Conservation (phyloP, 2,329 filamentous ascomycete genomes). For the Xylariaceae sp. region DNA sequence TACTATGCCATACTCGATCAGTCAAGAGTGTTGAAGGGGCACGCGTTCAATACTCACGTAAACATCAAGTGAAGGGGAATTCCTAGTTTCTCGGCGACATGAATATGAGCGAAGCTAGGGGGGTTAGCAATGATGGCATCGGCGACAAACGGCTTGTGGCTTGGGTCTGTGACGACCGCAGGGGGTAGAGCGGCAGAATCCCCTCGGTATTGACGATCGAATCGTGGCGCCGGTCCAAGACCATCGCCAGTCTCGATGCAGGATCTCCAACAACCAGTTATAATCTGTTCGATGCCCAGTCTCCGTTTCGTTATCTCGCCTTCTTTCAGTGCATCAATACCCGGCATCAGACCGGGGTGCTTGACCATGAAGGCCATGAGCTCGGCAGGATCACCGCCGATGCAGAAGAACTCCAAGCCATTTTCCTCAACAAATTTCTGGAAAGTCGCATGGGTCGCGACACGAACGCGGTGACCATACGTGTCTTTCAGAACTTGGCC, state of each 20-base stretch:
- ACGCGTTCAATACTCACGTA: slow-evolving; percentile 41
- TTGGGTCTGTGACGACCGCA: slow-evolving; percentile 12
- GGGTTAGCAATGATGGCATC: slow-evolving; percentile 51
- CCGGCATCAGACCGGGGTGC: slow-evolving; percentile 70
- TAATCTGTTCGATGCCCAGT: slow-evolving; percentile 63
- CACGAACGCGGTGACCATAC: slow-evolving; percentile 51
- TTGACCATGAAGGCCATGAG: slow-evolving; percentile 66
- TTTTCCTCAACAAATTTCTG: slow-evolving; percentile 48
- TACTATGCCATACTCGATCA: slow-evolving; percentile 35
- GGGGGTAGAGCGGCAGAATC: slow-evolving; percentile 10
- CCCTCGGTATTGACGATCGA: slow-evolving; percentile 28
- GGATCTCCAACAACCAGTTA: slow-evolving; percentile 69
- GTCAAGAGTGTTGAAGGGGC: not conserved
- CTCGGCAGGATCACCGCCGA: slow-evolving; percentile 52
- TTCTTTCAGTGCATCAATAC: slow-evolving; percentile 60
- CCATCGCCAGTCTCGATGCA: slow-evolving; percentile 70
- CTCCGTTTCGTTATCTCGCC: slow-evolving; percentile 65
- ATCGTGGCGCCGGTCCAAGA: slow-evolving; percentile 38
- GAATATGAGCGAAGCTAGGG: slow-evolving; percentile 62
- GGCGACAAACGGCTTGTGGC: slow-evolving; percentile 29
- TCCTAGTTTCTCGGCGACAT: slow-evolving; percentile 61
- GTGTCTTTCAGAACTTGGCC: slow-evolving; percentile 45
- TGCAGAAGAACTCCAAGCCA: slow-evolving; percentile 54
- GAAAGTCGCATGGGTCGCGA: slow-evolving; percentile 54
- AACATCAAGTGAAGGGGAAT: slow-evolving; percentile 72